Conservation (phyloP, 129 eudicot genomes). For the Tanacetum coccineum region DNA sequence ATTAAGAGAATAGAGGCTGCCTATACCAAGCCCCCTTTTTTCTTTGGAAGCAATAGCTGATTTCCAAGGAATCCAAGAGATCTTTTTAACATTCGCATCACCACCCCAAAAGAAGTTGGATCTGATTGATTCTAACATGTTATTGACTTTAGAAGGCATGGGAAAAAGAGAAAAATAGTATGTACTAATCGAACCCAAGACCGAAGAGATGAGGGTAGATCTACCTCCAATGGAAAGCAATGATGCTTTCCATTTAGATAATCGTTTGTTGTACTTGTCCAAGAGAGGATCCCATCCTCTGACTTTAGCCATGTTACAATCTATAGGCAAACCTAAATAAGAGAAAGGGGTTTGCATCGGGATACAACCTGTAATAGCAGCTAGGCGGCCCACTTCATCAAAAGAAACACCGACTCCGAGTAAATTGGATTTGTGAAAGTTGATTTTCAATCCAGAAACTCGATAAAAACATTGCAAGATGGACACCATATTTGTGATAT, state of each 20-base stretch:
- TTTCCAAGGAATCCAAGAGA: too few species aligned
- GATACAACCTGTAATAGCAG: neutral
- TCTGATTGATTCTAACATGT: neutral
- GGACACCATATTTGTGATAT: too few species aligned
- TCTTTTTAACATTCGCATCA: too few species aligned
- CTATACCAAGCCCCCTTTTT: too few species aligned
- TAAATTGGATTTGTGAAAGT: neutral
- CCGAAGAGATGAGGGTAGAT: too few species aligned
- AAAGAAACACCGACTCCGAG: neutral
- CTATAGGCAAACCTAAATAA: neutral
- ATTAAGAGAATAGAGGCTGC: too few species aligned
- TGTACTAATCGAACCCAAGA: neutral
- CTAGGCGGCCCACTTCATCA: neutral
- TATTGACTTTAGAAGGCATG: neutral
- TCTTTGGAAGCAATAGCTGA: too few species aligned
- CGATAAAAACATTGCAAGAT: too few species aligned
- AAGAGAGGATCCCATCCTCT: neutral
- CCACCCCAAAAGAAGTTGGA: neutral
- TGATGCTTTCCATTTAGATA: neutral
- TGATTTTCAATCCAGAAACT: too few species aligned
- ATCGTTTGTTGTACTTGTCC: neutral
- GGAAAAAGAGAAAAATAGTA: neutral
- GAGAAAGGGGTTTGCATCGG: neutral
- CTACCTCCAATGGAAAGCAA: too few species aligned
- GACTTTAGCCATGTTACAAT: neutral